Evolutionary conservation across 2,329 filamentous ascomycete genomes (phyloP), one percentile per base, ranked within the genome.

Genomic region (Pezizomycotina sp.): DNA sequence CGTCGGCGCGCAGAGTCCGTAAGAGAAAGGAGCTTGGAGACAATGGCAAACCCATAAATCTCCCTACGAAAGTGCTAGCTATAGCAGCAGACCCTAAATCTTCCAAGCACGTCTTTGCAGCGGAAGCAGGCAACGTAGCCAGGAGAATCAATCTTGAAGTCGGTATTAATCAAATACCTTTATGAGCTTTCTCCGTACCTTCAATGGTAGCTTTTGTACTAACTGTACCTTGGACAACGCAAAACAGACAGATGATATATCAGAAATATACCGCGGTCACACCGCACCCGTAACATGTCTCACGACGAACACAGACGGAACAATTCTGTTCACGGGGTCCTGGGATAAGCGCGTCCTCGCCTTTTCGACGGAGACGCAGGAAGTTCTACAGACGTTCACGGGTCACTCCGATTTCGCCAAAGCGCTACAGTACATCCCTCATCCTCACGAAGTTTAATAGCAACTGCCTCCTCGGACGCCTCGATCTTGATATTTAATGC

Each of bases 291-390:
- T 92, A 6, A 86, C 81, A 6, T 79, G 77, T 48, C 58, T 92
- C 18, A 71, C 77, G 10, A 62, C 81, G 22, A 74, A 71, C 9
- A 55, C 62, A 3, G 60, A 60, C 16, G 64, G 62, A 42, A 58
- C 56, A 32, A 77, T 66, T 1, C 54, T 93, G 7, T 93, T 82
- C 56, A 82, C 82, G 15, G 86, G 84, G 21, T 89, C 76, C 41
- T 98, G 89, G 89, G 86, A 98, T 60, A 92, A 92, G 60, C 68
- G 71, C 13, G 68, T 95, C 39, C 92, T 83, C 74, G 78, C 77
- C 20, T 93, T 82, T 78, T 66, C 79, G 50, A 60, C 76, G 20
- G 60, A 65, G 12, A 70, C 70, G 3, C 63, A 62, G 27, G 55
- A 62, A 19, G 58, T 62, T 1, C 62, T 61, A n/a, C 65, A 61